These are phyloP conservation scores for Phalaenopsis equestris DNA, from an alignment of 106 monocot species.

Conservation along the genomic window DNA sequence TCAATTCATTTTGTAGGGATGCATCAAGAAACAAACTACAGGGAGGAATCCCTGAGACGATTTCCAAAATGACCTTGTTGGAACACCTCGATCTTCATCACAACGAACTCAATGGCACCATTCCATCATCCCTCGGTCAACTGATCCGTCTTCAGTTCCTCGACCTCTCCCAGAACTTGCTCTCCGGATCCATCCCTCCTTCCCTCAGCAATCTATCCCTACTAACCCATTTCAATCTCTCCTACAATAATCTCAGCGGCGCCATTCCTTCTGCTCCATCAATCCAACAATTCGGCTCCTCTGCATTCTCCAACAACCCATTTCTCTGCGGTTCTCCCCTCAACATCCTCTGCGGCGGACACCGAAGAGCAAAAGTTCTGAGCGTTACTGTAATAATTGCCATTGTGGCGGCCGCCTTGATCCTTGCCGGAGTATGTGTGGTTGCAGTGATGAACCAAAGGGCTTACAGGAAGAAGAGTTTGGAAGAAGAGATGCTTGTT, in stretches of 20 bases:
- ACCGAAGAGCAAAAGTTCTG: slow-evolving; percentile 22
- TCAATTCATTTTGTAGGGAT: slow-evolving; percentile 53
- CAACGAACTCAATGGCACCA: slow-evolving; percentile 54
- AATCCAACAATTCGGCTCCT: slow-evolving; percentile 48
- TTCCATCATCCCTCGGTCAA: slow-evolving; percentile 45
- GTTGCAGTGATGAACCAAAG: slow-evolving; percentile 52
- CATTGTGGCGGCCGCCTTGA: slow-evolving; percentile 61
- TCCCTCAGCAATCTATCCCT: slow-evolving; percentile 39
- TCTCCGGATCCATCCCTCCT: slow-evolving; percentile 52
- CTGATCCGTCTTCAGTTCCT: slow-evolving; percentile 46
- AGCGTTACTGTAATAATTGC: slow-evolving; percentile 56
- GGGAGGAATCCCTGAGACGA: slow-evolving; percentile 57
- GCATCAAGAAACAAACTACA: slow-evolving; percentile 52
- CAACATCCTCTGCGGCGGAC: slow-evolving; percentile 27
- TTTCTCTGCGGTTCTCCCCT: slow-evolving; percentile 77
- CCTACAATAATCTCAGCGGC: slow-evolving; percentile 75
- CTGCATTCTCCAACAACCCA: slow-evolving; percentile 58
- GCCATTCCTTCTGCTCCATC: slow-evolving; percentile 40
- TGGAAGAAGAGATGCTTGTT: slow-evolving; percentile 44
- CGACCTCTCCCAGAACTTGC: slow-evolving; percentile 64
- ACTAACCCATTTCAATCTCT: slow-evolving; percentile 68
- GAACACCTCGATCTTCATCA: slow-evolving; percentile 61
- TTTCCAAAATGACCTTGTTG: slow-evolving; percentile 67
- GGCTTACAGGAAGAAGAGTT: slow-evolving; percentile 32
- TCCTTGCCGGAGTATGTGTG: slow-evolving; percentile 68